Conservation (phyloP, 2,329 filamentous ascomycete species). For the Fusarium marasasianum region DNA sequence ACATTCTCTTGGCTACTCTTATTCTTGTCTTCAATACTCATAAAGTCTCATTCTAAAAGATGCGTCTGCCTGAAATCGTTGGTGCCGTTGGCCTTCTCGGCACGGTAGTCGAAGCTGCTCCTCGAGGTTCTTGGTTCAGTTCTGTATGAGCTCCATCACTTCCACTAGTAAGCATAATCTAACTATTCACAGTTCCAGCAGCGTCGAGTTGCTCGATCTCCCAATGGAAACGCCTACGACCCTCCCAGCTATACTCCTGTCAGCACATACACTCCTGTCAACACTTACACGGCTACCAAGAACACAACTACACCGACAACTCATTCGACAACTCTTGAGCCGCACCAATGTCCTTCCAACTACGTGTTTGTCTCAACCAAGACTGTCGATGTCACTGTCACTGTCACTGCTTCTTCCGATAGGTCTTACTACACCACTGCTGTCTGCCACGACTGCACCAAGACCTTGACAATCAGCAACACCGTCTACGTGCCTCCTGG, state of each 20-base stretch:
- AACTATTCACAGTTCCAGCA: constrained; percentile 12
- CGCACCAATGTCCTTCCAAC: constrained; percentile 36
- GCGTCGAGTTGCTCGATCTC: constrained; percentile 5
- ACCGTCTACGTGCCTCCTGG: constrained; percentile 16
- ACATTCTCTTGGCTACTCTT: constrained; percentile 15
- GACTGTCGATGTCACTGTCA: constrained; percentile 49
- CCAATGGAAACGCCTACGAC: background rate
- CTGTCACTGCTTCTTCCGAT: constrained; percentile 45
- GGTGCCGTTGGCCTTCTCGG: constrained; percentile 41
- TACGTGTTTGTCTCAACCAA: constrained; percentile 44
- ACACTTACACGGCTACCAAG: constrained; percentile 4
- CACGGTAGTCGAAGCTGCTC: constrained; percentile 41
- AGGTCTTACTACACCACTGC: constrained; percentile 29
- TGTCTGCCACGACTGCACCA: constrained; percentile 17
- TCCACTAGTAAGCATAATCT: background rate
- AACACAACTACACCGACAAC: constrained; percentile 24
- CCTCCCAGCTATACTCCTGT: constrained; percentile 16
- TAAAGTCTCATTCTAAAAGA: constrained; percentile 10
- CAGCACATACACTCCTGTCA: constrained; percentile 1
- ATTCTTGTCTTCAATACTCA: background rate
- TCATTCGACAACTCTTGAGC: constrained; percentile 11
- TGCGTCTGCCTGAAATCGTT: constrained; percentile 40
- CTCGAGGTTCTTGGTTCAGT: constrained; percentile 23
- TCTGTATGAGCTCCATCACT: constrained; percentile 21
- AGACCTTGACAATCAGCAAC: constrained; percentile 13